A percentile compares a stretch with the other conserved stretches of the same genome.
Evolutionary conservation across 2,329 filamentous ascomycete genomes (phyloP).

Genomic region (Neobulgaria alba): DNA sequence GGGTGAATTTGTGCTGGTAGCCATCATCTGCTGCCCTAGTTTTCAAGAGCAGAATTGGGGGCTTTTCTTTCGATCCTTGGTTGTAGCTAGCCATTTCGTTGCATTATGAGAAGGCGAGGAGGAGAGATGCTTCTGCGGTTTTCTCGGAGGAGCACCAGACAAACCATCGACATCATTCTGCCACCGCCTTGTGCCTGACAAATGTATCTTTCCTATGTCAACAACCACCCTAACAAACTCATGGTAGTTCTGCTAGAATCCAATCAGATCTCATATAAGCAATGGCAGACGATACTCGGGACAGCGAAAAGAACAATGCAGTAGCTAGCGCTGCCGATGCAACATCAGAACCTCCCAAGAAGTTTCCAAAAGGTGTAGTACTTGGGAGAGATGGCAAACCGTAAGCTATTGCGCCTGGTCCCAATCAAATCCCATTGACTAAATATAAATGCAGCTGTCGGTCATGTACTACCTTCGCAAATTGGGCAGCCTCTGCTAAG

Average conservation of each 20-base stretch:
- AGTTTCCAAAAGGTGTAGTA: constrained; percentile 62
- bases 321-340: constrained; percentile 7
- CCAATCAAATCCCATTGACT: constrained; percentile 5
- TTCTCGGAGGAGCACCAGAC: too few species aligned
- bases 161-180: too few species aligned
- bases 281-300: constrained; percentile 27
- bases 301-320: constrained; percentile 9
- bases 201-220: too few species aligned
- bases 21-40: constrained; percentile 63
- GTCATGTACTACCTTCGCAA: constrained; percentile 54
- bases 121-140: too few species aligned
- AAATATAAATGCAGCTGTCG: constrained; percentile 50
- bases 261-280: too few species aligned
- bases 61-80: constrained; percentile 4
- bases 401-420: constrained; percentile 40
- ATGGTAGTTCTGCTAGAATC: background rate
- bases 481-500: constrained; percentile 53
- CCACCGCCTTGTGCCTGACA: background rate
- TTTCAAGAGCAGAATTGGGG: constrained; percentile 66
- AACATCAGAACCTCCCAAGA: constrained; percentile 30
- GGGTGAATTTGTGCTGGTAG: constrained; percentile 60
- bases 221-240: too few species aligned
- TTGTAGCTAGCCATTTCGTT: background rate
- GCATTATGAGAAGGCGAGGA: background rate
- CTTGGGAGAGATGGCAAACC: constrained; percentile 77